These are phyloP conservation scores for Tilletia walkeri DNA, from an alignment of 1,284 basidiomycete species.

Conservation along the genomic window DNA sequence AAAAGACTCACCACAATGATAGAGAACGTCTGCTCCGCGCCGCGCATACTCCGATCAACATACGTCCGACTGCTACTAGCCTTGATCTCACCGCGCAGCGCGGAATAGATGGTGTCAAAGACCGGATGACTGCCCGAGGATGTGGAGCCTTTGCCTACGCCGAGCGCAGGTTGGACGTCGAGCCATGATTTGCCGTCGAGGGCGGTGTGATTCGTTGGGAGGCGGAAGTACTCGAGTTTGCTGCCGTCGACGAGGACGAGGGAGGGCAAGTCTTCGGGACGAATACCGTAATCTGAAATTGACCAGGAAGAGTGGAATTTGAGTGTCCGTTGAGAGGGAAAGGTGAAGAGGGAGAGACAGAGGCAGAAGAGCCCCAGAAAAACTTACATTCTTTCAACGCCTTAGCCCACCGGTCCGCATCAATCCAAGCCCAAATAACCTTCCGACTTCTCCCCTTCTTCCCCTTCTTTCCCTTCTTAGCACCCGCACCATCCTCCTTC, in stretches of 20 bases:
- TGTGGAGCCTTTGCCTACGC: conserved; percentile 2
- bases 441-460: conserved; percentile 12
- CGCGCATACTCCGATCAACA: conserved; percentile 33
- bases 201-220: conserved; percentile 22
- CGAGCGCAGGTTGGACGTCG: not conserved
- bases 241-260: conserved; percentile 39
- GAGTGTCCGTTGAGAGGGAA: not conserved
- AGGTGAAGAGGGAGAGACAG: not conserved
- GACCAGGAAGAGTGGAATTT: too few relatives aligned
- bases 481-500: not conserved
- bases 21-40: conserved; percentile 27
- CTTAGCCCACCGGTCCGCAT: conserved; percentile 44
- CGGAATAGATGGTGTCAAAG: conserved; percentile 23
- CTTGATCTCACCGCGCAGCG: conserved; percentile 27
- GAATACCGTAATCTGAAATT: conserved; percentile 29
- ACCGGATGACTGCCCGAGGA: conserved; percentile 20
- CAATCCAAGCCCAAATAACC: conserved; percentile 50
- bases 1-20: conserved; percentile 18
- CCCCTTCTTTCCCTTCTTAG: not conserved
- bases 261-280: conserved; percentile 26
- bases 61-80: conserved; percentile 30
- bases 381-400: conserved; percentile 33
- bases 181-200: conserved; percentile 9
- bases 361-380: not conserved
- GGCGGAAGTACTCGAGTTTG: conserved; percentile 34